Percentiles rank a stretch among this genome's conserved stretches.
phyloP scores from a whole-genome alignment of 495 filamentous ascomycete genomes.

The Platismatia glauca region DNA sequence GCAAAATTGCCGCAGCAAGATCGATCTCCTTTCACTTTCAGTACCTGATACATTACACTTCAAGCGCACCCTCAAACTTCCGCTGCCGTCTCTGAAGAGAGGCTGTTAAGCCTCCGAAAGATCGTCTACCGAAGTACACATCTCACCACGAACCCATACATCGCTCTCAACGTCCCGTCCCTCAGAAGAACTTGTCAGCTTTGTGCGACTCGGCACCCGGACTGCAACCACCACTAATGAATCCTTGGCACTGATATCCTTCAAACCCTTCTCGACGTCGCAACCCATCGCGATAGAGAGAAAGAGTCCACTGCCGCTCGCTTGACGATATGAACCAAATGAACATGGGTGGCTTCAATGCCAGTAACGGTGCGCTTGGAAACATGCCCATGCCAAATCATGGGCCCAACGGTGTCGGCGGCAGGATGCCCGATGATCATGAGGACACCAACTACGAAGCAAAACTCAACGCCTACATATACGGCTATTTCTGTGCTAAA shows the following conservation, averaged over 20 bases:
- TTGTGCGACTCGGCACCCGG: conserved; percentile 15
- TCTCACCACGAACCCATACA: not conserved
- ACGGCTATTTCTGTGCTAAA: conserved; percentile 87
- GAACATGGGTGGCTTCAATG: conserved; percentile 58
- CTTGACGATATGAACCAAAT: conserved; percentile 58
- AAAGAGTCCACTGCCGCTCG: not conserved
- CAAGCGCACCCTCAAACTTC: conserved; percentile 13
- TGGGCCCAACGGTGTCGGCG: conserved; percentile 43
- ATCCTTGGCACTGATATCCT: conserved; percentile 10
- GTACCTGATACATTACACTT: conserved; percentile 12
- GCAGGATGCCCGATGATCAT: conserved; percentile 37
- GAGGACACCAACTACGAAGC: conserved; percentile 32
- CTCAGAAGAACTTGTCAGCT: conserved; percentile 7
- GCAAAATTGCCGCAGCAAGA: conserved; percentile 18
- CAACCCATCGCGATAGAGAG: conserved; percentile 5
- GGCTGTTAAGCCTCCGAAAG: conserved; percentile 9
- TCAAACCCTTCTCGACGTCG: conserved; percentile 3
- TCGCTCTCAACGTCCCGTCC: not conserved
- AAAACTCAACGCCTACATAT: conserved; percentile 91
- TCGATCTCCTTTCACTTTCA: conserved; percentile 14
- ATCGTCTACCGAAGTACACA: conserved; percentile 7
- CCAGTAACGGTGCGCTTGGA: conserved; percentile 54
- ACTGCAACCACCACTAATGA: conserved; percentile 9
- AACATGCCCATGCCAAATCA: conserved; percentile 69
- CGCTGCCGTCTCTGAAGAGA: conserved; percentile 17